phyloP scores from a whole-genome alignment of 2,329 filamentous ascomycete genomes.

The Pyricularia pennisetigena region DNA sequence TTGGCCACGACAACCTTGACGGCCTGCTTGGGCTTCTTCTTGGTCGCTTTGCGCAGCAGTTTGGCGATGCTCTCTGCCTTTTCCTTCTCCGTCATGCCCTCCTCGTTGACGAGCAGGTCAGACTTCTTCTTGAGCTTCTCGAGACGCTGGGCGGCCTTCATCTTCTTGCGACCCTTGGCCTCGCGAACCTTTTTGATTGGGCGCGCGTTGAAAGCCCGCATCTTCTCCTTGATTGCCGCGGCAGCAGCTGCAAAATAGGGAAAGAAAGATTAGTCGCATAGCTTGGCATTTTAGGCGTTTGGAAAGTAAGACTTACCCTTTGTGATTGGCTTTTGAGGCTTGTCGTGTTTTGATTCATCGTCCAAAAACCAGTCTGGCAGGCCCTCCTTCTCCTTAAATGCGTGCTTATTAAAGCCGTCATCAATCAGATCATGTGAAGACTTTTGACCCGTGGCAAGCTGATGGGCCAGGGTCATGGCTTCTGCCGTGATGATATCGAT shows the following conservation, averaged over 20 bases:
- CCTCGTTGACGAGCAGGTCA: slow-evolving; percentile 79
- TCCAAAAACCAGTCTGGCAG: slow-evolving; percentile 97
- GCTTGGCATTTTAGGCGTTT: neutral
- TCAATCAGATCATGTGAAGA: slow-evolving; percentile 73
- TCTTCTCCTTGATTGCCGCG: slow-evolving; percentile 86
- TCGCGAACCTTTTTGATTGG: slow-evolving; percentile 99
- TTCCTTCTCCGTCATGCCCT: slow-evolving; percentile 90
- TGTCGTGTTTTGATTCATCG: slow-evolving; percentile 79
- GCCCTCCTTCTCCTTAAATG: slow-evolving; percentile 83
- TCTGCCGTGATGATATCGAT: slow-evolving; percentile 99
- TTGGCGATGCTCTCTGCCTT: slow-evolving; percentile 79
- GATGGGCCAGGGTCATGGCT: slow-evolving; percentile 93
- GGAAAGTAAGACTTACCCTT: slow-evolving; percentile 31
- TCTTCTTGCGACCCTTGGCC: slow-evolving; percentile 93
- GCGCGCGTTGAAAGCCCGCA: slow-evolving; percentile 83
- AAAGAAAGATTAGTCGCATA: neutral
- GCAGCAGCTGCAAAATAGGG: slow-evolving; percentile 52
- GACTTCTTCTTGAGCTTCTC: slow-evolving; percentile 98
- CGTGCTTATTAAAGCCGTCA: slow-evolving; percentile 86
- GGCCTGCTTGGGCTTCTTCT: slow-evolving; percentile 76
- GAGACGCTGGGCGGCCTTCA: slow-evolving; percentile 79
- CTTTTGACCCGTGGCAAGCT: slow-evolving; percentile 78
- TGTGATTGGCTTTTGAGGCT: slow-evolving; percentile 76
- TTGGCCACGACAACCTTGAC: slow-evolving; percentile 84
- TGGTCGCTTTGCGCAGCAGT: slow-evolving; percentile 70